phyloP scores from a whole-genome alignment of 2,329 filamentous ascomycete species.

The Aspergillus pseudonomiae region DNA sequence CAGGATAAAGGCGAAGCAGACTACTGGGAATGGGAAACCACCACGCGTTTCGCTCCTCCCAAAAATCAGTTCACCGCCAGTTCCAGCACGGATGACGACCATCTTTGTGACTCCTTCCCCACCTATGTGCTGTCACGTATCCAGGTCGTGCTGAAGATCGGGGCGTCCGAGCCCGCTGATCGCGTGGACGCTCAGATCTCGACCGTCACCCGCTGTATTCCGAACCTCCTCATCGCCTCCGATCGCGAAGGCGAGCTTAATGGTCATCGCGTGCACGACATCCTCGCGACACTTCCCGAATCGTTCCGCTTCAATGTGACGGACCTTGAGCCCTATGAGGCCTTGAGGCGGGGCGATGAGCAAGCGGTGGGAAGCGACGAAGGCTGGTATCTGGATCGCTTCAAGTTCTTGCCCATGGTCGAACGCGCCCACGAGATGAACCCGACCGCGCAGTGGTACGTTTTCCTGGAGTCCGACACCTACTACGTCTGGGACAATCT shows the following conservation, averaged over 20 bases:
- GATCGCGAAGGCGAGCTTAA: slow-evolving; percentile 53
- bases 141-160: slow-evolving; percentile 55
- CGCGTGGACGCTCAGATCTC: slow-evolving; percentile 52
- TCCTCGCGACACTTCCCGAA: slow-evolving; percentile 51
- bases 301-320: slow-evolving; percentile 39
- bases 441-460: slow-evolving; percentile 56
- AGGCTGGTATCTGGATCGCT: slow-evolving; percentile 60
- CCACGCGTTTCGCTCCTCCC: slow-evolving; percentile 17
- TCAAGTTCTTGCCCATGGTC: slow-evolving; percentile 61
- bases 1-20: slow-evolving; percentile 13
- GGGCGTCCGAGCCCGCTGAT: slow-evolving; percentile 47
- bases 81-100: not conserved
- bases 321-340: slow-evolving; percentile 48
- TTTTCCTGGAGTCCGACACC: slow-evolving; percentile 61
- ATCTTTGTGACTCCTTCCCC: slow-evolving; percentile 32
- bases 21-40: slow-evolving; percentile 28
- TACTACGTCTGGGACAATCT: slow-evolving; percentile 51
- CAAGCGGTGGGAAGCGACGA: slow-evolving; percentile 34
- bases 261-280: slow-evolving; percentile 49
- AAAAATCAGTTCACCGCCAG: not conserved
- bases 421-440: slow-evolving; percentile 53
- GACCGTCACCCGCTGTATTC: slow-evolving; percentile 57
- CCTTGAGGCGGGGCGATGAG: slow-evolving; percentile 41
- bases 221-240: slow-evolving; percentile 53
- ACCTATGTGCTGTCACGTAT: slow-evolving; percentile 44